Conservation (phyloP, 305 asterid species). For the Striga hermonthica region DNA sequence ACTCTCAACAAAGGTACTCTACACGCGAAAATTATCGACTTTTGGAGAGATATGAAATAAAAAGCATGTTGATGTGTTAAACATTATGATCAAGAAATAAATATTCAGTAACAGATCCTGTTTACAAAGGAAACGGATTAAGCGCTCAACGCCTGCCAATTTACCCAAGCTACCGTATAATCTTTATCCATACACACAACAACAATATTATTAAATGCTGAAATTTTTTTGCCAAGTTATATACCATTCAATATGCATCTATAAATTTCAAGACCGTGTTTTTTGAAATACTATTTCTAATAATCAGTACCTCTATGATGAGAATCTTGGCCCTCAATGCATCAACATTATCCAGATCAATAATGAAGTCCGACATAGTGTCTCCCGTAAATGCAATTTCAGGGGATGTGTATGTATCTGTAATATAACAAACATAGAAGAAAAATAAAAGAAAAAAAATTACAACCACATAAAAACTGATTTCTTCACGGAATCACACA, state of each 20-base stretch:
- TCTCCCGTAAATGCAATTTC: conserved; percentile 96
- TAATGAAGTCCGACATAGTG: conserved; percentile 86
- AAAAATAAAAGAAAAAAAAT: neutral
- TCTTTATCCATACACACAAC: no score
- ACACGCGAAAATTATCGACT: conserved; percentile 26
- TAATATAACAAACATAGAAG: conserved; percentile 50
- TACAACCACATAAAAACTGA: neutral
- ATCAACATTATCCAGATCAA: conserved; percentile 64
- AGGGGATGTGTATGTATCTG: conserved; percentile 64
- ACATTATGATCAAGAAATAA: no score
- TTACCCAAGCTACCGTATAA: no score
- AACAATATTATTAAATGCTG: no score
- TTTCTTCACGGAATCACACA: no score
- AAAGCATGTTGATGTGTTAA: neutral
- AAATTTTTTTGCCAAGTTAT: no score
- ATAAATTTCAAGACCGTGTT: no score
- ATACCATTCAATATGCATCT: no score
- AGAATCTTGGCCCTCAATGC: conserved; percentile 79
- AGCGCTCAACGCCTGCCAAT: no score
- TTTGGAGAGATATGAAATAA: conserved; percentile 2
- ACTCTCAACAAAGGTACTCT: conserved; percentile 84
- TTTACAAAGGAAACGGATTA: no score
- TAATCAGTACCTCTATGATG: conserved; percentile 69
- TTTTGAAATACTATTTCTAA: no score
- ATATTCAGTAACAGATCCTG: no score